phyloP scores from a whole-genome alignment of 2,329 filamentous ascomycete genomes.

The Fusarium staphyleae region DNA sequence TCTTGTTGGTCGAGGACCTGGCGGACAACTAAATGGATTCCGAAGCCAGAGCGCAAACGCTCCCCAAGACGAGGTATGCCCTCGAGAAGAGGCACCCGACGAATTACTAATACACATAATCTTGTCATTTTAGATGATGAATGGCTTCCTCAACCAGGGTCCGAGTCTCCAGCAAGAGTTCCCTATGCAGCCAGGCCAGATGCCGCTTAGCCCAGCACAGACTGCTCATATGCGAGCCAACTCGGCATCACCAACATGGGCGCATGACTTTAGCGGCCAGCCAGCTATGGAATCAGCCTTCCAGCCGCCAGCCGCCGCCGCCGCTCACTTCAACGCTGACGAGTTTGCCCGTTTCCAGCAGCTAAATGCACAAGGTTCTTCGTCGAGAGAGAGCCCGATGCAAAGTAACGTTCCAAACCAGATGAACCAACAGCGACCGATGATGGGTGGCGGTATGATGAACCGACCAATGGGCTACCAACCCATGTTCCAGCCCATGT shows the following conservation, averaged over 20 bases:
- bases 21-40: conserved; percentile 77
- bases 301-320: conserved; percentile 61
- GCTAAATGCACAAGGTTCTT: conserved; percentile 63
- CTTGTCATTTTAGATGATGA: conserved; percentile 74
- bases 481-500: conserved; percentile 63
- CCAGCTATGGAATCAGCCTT: conserved; percentile 76
- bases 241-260: conserved; percentile 62
- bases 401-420: conserved; percentile 58
- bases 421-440: conserved; percentile 64
- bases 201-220: conserved; percentile 58
- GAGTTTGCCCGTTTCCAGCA: conserved; percentile 91
- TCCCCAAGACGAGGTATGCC: conserved; percentile 73
- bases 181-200: conserved; percentile 56
- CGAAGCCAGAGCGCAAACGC: conserved; percentile 73
- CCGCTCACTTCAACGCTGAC: conserved; percentile 75
- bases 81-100: conserved; percentile 11
- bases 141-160: conserved; percentile 86
- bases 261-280: conserved; percentile 63
- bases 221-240: conserved; percentile 60
- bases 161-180: conserved; percentile 64
- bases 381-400: conserved; percentile 65
- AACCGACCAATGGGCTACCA: conserved; percentile 61
- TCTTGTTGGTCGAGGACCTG: conserved; percentile 76
- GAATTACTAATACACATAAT: conserved; percentile 42
- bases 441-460: conserved; percentile 64